Evolutionary conservation across 2,329 filamentous ascomycete genomes (phyloP).

Genomic region (Paraconiothyrium sp.): DNA sequence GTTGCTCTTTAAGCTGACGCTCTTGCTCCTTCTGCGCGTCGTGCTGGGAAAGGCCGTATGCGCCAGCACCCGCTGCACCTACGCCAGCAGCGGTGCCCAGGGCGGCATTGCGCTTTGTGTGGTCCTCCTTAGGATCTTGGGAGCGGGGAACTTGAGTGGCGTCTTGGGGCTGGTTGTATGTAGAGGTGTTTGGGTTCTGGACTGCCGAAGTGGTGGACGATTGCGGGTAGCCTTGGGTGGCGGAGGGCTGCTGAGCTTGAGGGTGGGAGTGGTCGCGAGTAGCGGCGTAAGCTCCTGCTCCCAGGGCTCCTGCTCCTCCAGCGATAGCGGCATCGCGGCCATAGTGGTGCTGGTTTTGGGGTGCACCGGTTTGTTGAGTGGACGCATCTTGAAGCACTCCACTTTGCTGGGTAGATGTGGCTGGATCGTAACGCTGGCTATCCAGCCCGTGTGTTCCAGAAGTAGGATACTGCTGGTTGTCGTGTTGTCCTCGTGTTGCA

Average conservation of each 20-base stretch:
- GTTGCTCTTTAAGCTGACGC: conserved; percentile 35
- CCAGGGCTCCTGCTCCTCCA: conserved; percentile 27
- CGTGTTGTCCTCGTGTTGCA: conserved; percentile 13
- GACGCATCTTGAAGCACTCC: too few relatives aligned
- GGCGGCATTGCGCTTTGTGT: conserved; percentile 39
- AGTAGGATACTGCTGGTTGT: too few relatives aligned
- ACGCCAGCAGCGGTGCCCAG: conserved; percentile 29
- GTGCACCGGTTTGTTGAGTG: background rate
- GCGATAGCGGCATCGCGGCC: conserved; percentile 35
- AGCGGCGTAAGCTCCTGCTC: conserved; percentile 22
- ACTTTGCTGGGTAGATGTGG: conserved; percentile 2
- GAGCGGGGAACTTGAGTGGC: conserved; percentile 18
- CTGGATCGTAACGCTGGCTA: conserved; percentile 33
- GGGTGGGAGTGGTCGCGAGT: background rate
- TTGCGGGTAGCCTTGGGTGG: conserved; percentile 9
- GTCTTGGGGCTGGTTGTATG: conserved; percentile 27
- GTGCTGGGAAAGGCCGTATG: conserved; percentile 40
- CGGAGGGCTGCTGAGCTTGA: conserved; percentile 3
- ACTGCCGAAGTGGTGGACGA: too few relatives aligned
- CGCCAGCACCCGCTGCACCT: conserved; percentile 37
- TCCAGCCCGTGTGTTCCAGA: background rate
- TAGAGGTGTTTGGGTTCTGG: too few relatives aligned
- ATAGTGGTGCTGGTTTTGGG: conserved; percentile 29
- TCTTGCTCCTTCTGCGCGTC: conserved; percentile 42
- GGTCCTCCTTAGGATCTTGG: conserved; percentile 27